These are phyloP conservation scores for Trichomonascaceae sp. DNA, from an alignment of 1,139 yeast genomes.

Conservation along the genomic window DNA sequence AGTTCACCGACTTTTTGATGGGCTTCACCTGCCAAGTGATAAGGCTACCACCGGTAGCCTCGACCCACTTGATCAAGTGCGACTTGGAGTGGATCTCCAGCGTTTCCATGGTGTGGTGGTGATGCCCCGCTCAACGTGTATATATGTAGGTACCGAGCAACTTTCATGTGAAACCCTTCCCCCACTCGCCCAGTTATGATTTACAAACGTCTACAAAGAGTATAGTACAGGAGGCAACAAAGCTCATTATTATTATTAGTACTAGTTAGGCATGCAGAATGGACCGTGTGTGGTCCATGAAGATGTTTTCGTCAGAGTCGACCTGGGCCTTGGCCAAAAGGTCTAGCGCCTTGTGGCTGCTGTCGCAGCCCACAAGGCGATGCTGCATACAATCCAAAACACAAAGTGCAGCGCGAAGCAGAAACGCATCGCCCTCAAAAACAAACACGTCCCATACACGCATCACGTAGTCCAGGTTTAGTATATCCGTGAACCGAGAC, in stretches of 20 bases:
- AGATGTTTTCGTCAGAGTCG: conserved; percentile 39
- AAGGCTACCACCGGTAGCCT: conserved; percentile 51
- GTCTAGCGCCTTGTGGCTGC: background rate
- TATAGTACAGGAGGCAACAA: too few species aligned
- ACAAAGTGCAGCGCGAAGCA: conserved; percentile 37
- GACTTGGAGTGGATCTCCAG: conserved; percentile 83
- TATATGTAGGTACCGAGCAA: too few species aligned
- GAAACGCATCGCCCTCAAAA: conserved; percentile 47
- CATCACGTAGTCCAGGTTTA: conserved; percentile 26
- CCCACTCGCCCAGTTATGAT: too few species aligned
- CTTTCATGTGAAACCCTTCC: too few species aligned
- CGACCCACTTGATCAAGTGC: conserved; percentile 82
- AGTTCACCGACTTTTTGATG: conserved; percentile 63
- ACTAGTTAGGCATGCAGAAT: background rate
- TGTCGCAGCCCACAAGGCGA: conserved; percentile 23
- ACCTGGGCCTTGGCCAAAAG: conserved; percentile 17
- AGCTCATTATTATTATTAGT: background rate
- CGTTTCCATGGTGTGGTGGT: conserved; percentile 65
- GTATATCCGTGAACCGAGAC: conserved; percentile 28
- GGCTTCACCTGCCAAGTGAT: conserved; percentile 80
- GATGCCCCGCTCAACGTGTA: too few species aligned
- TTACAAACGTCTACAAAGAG: too few species aligned
- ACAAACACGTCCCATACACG: conserved; percentile 43
- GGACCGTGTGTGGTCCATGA: conserved; percentile 31
- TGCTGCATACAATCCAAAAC: conserved; percentile 35